Evolutionary conservation across 1,284 basidiomycete species (phyloP), one percentile per base, ranked within the genome.

Genomic region (Xerocomus nothofagi): DNA sequence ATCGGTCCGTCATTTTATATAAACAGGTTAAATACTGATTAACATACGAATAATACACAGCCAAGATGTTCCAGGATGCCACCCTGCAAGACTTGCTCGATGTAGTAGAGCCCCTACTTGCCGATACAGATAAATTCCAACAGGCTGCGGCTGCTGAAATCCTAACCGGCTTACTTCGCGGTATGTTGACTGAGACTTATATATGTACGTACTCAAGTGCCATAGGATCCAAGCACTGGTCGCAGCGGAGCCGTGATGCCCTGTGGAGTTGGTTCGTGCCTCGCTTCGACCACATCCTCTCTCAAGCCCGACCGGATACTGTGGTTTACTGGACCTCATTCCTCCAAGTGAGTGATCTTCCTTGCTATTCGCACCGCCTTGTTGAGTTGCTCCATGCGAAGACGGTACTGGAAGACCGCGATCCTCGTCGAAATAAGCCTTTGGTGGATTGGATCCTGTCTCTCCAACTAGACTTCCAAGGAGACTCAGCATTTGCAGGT

Each of bases 141-240:
- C 94, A 96, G 64, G 82, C 95, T 27, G 93, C 93, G 20, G 88
- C 88, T 7, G 91, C 88, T 44, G 96, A 99, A 73, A 73, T 97
- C 27, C 67, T 98, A 31, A 79, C 83, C 39, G 95, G 94, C 37
- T 63, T 90, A 41, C 66, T 88, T 44, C 78, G 84, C 57, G 85
- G 85, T 85, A 61, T 51, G 66, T 49, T 29, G 27, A 15, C 29
- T 37, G 39, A 31, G 46, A 31, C 39, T 33, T 26, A 15, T 24
- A 36, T 40, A 32, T 42, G 29, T 39, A 29, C 20, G 24, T 34
- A 39, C 53, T 60, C 27, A 52, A 51, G 57, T 50, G 66, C 48
- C 59, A 27, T 75, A 80, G 95, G 93, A 23, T 85, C 88, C 12
- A 97, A 97, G 70, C 92, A 98, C 67, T 99, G 96, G 96, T 77